phyloP scores from a whole-genome alignment of 768 basidiomycete genomes.

The Kwoniella bestiolae region DNA sequence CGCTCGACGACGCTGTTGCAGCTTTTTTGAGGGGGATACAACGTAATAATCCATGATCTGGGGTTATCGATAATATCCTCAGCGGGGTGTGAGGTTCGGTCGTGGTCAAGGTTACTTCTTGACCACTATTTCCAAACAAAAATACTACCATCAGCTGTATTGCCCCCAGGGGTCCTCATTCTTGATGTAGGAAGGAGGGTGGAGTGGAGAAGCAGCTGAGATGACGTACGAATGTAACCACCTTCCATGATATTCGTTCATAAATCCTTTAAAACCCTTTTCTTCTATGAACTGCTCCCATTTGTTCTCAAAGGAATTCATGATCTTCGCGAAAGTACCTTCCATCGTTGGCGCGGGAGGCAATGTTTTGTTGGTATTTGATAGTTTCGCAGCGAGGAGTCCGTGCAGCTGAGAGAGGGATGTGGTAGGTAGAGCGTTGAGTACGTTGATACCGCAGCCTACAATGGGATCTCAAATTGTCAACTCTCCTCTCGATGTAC shows the following conservation, averaged over 20 bases:
- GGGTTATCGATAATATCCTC: constrained; percentile 81
- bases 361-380: constrained; percentile 33
- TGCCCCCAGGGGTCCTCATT: too few relatives aligned
- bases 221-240: constrained; percentile 97
- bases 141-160: not conserved
- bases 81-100: constrained; percentile 70
- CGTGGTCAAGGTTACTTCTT: constrained; percentile 72
- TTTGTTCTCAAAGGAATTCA: constrained; percentile 75
- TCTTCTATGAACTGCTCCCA: constrained; percentile 73
- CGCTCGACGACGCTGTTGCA: constrained; percentile 4
- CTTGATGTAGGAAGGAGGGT: too few relatives aligned
- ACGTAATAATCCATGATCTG: constrained; percentile 82
- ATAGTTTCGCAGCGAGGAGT: constrained; percentile 38
- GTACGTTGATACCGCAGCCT: constrained; percentile 90
- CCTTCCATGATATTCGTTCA: constrained; percentile 72
- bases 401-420: constrained; percentile 75
- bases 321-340: constrained; percentile 71
- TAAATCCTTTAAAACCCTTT: constrained; percentile 77
- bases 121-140: constrained; percentile 32
- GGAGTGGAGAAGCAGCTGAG: not conserved
- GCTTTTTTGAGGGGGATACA: constrained; percentile 61
- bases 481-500: too few relatives aligned
- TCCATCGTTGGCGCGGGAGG: constrained; percentile 69
- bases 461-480: too few relatives aligned
- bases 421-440: constrained; percentile 78